phyloP scores from a whole-genome alignment of 495 filamentous ascomycete species.

The Aspergillus incahuasiensis region DNA sequence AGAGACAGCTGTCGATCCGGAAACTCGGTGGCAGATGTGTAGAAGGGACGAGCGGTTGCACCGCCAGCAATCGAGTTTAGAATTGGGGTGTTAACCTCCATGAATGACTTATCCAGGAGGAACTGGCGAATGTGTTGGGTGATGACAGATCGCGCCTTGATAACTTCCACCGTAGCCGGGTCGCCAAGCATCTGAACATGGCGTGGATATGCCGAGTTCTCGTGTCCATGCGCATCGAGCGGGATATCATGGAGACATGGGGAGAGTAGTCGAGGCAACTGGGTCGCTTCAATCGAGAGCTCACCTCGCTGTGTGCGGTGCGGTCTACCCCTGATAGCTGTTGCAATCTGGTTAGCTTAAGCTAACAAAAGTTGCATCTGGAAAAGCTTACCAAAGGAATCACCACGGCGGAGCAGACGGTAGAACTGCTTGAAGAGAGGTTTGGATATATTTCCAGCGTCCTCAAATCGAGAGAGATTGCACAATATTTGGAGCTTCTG shows the following conservation, averaged over 20 bases:
- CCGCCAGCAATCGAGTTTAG: slow-evolving; percentile 72
- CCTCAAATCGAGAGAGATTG: slow-evolving; percentile 53
- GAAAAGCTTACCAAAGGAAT: slow-evolving; percentile 69
- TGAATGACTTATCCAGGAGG: slow-evolving; percentile 63
- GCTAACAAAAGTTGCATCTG: not conserved
- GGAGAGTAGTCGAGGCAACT: slow-evolving; percentile 65
- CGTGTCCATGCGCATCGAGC: slow-evolving; percentile 54
- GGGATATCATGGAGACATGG: slow-evolving; percentile 76
- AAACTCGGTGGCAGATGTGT: slow-evolving; percentile 68
- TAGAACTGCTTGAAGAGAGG: slow-evolving; percentile 54
- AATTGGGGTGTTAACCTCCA: slow-evolving; percentile 88
- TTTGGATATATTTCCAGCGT: slow-evolving; percentile 27
- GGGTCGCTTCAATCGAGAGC: slow-evolving; percentile 64
- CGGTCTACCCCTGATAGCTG: slow-evolving; percentile 66
- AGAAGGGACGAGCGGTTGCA: slow-evolving; percentile 80
- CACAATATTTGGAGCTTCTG: slow-evolving; percentile 67
- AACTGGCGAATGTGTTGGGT: slow-evolving; percentile 69
- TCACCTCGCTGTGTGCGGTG: slow-evolving; percentile 70
- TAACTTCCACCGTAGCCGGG: slow-evolving; percentile 54
- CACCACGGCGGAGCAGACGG: slow-evolving; percentile 61
- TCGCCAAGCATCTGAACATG: slow-evolving; percentile 84
- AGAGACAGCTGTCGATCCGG: slow-evolving; percentile 63
- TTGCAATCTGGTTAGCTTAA: slow-evolving; percentile 17
- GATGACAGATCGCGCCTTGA: slow-evolving; percentile 70
- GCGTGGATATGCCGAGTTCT: slow-evolving; percentile 59